Evolutionary conservation across 805 yeast species (phyloP).

Genomic region (Metschnikowia matae): DNA sequence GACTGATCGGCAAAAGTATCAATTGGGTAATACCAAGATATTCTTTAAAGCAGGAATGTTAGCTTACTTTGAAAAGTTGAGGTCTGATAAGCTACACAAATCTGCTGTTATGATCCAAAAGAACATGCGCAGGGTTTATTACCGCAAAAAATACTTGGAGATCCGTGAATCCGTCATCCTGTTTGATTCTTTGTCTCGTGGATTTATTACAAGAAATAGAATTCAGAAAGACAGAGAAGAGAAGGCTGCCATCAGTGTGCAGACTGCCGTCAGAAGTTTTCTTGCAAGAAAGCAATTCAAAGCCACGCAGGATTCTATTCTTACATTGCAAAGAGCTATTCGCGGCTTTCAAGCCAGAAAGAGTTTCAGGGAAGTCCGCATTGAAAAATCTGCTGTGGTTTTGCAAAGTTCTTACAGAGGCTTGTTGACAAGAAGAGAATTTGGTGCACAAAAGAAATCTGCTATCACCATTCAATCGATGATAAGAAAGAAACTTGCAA

Average conservation of each 20-base stretch:
- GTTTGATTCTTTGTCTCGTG: constrained; percentile 64
- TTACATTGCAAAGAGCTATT: constrained; percentile 43
- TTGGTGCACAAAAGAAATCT: constrained; percentile 44
- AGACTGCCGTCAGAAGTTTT: constrained; percentile 59
- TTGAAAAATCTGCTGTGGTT: constrained; percentile 58
- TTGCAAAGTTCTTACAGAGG: constrained; percentile 79
- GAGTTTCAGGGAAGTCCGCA: constrained; percentile 45
- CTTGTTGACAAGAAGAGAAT: constrained; percentile 52
- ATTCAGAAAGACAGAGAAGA: constrained; percentile 53
- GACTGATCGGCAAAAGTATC: constrained; percentile 66
- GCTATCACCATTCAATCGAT: constrained; percentile 73
- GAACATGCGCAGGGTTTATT: constrained; percentile 61
- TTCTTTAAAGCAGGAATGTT: constrained; percentile 96
- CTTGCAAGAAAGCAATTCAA: constrained; percentile 40
- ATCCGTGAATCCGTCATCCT: constrained; percentile 50
- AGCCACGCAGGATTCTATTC: constrained; percentile 34
- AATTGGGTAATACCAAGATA: constrained; percentile 88
- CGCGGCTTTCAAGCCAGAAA: constrained; percentile 55
- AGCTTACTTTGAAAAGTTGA: constrained; percentile 81
- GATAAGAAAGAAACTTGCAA: constrained; percentile 73
- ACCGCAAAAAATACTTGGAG: constrained; percentile 57
- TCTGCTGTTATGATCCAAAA: constrained; percentile 87
- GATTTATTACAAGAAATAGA: constrained; percentile 52
- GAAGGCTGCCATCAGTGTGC: constrained; percentile 65
- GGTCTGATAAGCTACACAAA: constrained; percentile 70